Evolutionary conservation across 176 grass and related monocot species (phyloP).

Genomic region (Aegilops speltoides): DNA sequence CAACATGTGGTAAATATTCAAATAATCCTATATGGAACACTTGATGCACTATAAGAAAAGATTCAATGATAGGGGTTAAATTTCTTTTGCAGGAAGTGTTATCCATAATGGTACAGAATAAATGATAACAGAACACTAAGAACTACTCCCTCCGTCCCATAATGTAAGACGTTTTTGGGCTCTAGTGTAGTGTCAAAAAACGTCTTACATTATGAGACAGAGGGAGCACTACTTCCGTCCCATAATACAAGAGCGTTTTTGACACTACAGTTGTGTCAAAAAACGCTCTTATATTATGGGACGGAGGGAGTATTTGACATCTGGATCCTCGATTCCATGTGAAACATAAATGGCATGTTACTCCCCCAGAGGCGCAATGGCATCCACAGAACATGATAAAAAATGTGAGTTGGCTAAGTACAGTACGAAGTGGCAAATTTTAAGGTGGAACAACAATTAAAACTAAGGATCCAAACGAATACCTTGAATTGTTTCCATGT

Average conservation of each 20-base stretch:
- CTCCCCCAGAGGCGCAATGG: background rate
- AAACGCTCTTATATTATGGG: too few species aligned
- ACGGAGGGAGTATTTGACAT: background rate
- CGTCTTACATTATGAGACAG: too few species aligned
- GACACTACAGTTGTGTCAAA: too few species aligned
- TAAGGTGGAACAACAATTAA: background rate
- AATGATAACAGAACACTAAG: background rate
- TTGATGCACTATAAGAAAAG: background rate
- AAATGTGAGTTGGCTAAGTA: background rate
- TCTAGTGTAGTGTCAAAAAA: too few species aligned
- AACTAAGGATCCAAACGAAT: background rate
- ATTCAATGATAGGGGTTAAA: background rate
- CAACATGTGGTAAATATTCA: constrained; percentile 14
- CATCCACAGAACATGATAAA: background rate
- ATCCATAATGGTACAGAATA: background rate
- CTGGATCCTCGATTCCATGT: background rate
- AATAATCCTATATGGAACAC: background rate
- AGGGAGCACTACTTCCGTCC: too few species aligned
- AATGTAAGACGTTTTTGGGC: too few species aligned
- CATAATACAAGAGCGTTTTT: too few species aligned
- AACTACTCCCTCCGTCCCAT: background rate
- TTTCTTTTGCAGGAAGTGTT: background rate
- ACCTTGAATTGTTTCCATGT: background rate
- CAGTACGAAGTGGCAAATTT: background rate
- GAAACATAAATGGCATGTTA: background rate